These are phyloP conservation scores for Spathaspora jeffriesii DNA, from an alignment of 1,139 yeast genomes.

Conservation along the genomic window DNA sequence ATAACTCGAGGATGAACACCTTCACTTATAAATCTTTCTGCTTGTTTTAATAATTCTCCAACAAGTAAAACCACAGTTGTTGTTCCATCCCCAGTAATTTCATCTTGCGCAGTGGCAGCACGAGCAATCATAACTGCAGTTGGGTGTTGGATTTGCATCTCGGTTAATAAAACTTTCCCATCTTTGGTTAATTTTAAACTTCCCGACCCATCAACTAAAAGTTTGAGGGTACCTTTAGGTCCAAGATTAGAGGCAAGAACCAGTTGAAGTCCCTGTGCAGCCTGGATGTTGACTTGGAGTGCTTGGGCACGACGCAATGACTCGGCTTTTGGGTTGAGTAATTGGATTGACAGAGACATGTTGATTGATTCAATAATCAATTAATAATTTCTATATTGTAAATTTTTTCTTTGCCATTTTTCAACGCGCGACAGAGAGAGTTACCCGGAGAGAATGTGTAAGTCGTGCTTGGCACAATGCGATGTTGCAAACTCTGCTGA, in stretches of 20 bases:
- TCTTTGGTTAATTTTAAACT: constrained; percentile 94
- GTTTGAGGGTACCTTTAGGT: constrained; percentile 95
- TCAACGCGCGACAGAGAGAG: neutral
- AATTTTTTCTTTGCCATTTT: constrained; percentile 2
- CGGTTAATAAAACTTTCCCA: constrained; percentile 90
- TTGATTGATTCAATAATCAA: neutral
- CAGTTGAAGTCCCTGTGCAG: constrained; percentile 96
- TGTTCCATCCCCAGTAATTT: constrained; percentile 98
- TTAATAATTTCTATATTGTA: too few relatives aligned
- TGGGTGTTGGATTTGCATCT: constrained; percentile 99
- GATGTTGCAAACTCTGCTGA: neutral
- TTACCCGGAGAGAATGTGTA: constrained; percentile 6
- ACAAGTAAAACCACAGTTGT: constrained; percentile 95
- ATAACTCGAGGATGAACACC: constrained; percentile 96
- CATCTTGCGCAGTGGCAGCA: constrained; percentile 99
- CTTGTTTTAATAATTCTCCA: constrained; percentile 93
- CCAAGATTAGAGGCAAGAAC: constrained; percentile 92
- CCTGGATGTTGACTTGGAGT: constrained; percentile 88
- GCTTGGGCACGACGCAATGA: constrained; percentile 94
- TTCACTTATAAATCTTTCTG: constrained; percentile 87
- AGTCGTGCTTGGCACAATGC: neutral
- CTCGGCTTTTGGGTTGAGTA: constrained; percentile 96
- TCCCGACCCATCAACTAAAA: constrained; percentile 97
- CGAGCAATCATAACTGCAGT: constrained; percentile 99
- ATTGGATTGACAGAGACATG: constrained; percentile 71